Conservation (phyloP, 345 rosid genomes). For the Eutrema yunnanense region DNA sequence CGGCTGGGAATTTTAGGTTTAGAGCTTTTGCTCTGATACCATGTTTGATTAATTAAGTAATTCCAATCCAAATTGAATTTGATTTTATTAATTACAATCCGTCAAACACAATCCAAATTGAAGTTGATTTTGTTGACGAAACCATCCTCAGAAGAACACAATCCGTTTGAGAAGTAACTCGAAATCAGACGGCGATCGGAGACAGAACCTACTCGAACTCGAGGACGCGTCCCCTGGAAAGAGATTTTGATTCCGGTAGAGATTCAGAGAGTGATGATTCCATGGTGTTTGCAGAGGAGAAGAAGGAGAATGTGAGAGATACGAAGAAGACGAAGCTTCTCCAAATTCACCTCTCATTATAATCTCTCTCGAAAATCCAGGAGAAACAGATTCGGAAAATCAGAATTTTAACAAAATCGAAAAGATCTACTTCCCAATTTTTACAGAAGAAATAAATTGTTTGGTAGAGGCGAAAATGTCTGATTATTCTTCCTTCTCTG, state of each 20-base stretch:
- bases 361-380: neutral
- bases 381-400: neutral
- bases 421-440: neutral
- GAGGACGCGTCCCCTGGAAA: neutral
- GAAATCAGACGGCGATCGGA: conserved; percentile 24
- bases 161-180: conserved; percentile 34
- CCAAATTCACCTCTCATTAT: conserved; percentile 8
- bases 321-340: neutral
- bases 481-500: neutral
- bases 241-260: neutral
- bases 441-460: neutral
- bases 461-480: neutral
- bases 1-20: no score
- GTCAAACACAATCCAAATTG: no score
- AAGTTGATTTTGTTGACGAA: neutral
- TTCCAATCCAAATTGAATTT: no score
- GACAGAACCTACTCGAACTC: conserved; percentile 27
- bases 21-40: no score
- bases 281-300: conserved; percentile 6
- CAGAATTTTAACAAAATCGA: neutral
- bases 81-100: no score
- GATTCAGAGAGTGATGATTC: neutral
- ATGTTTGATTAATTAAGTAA: no score
- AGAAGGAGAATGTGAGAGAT: conserved; percentile 22
- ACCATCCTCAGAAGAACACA: conserved; percentile 30